phyloP scores from a whole-genome alignment of 345 rosid species.

The Eucalyptus shirleyi region DNA sequence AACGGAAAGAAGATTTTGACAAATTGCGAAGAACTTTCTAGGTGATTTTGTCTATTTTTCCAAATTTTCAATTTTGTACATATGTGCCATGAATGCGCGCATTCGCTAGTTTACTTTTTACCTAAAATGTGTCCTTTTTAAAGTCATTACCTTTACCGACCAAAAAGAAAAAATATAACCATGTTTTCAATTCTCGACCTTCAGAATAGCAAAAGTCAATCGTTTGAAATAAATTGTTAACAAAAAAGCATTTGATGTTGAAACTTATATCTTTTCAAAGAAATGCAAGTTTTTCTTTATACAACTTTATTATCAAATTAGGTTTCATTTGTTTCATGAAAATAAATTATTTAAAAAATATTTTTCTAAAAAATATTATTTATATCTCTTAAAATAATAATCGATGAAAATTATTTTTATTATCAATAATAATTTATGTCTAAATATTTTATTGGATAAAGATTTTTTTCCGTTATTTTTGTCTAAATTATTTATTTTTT shows the following conservation, averaged over 20 bases:
- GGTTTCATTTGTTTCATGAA: accelerated
- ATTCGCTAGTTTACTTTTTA: background rate
- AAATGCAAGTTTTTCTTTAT: background rate
- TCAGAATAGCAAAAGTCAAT: background rate
- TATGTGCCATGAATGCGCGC: background rate
- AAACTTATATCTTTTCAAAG: background rate
- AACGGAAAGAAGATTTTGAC: background rate
- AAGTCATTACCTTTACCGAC: background rate
- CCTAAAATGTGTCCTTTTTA: background rate
- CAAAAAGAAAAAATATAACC: background rate
- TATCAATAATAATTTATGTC: accelerated
- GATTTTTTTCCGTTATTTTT: background rate
- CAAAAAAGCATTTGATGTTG: background rate
- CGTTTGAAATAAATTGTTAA: background rate
- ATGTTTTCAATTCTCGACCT: background rate
- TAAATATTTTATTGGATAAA: background rate
- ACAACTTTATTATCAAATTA: background rate
- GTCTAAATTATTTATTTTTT: background rate
- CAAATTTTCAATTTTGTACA: background rate
- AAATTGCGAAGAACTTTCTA: background rate
- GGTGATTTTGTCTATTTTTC: background rate
- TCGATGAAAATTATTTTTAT: background rate
- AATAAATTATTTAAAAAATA: background rate
- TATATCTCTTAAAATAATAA: background rate
- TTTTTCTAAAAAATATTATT: background rate